Base-by-base conservation (phyloP, 768 basidiomycete species). In the Mrakia hoshinonis region DNA sequence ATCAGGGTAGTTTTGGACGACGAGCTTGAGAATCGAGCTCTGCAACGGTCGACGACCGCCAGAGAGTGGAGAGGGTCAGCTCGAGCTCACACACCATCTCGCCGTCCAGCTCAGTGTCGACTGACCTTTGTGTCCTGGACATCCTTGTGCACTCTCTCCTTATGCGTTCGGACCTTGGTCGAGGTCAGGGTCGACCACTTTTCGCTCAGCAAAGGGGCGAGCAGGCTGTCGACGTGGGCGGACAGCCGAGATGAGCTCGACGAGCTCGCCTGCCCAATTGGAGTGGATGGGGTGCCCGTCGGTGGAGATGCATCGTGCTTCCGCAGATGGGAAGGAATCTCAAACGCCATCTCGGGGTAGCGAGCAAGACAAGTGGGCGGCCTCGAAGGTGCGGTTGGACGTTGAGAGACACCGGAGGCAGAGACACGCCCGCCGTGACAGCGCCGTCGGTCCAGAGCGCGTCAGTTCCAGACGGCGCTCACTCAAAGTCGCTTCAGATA, bases 241-340 rank as follows among this genome's bases (percentile, higher is more conserved):
- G 69, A 48, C 29, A 20, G 4, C 26, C 18, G 18, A 38, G 61
- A 20, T 9, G 64, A 51, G 5, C 24, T 66, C n/a, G 47, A 49
- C 22, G 47, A 20, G 29, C 34, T 39, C 34, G 51, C 20, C 51
- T 5, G 51, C 51, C 20, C 20, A 24, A 38, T 26, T 7, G 66
- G 34, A 4, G 11, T 20, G 3, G 26, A 39, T 26, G 39, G 39
- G 13, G 61, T 52, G n/a, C 36, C 9, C 24, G 51, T 46, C 24
- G 20, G 18, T 5, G 48, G 29, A 13, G 62, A 48, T 26, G 66
- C 0, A 20, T 6, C 6, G 11, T 29, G 29, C 48, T 65, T 70
- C 63, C 47, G 65, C 47, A 72, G 64, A 22, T 72, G 70, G 13
- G 46, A 66, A 11, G 70, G 70, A 43, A 72, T 24, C 65, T 72